Percentiles rank a stretch among this genome's conserved stretches.
These are phyloP conservation scores for Penicillium dipodomyicola DNA, from an alignment of 495 filamentous ascomycete genomes.

Conservation along the genomic window DNA sequence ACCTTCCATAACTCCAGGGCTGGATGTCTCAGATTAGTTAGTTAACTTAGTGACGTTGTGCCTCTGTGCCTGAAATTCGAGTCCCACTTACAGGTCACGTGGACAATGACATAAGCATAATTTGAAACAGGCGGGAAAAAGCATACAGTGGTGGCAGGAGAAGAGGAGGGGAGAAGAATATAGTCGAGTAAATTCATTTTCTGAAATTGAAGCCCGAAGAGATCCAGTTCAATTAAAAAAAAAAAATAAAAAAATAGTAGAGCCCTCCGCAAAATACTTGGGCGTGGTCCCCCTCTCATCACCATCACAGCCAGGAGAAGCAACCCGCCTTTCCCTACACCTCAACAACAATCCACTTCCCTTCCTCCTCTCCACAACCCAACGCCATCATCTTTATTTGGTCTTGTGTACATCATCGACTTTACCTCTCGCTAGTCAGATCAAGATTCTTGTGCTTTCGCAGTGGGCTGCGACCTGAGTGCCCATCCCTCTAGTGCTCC, in stretches of 20 bases:
- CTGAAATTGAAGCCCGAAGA: neutral
- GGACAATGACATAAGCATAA: conserved; percentile 23
- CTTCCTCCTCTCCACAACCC: conserved; percentile 13
- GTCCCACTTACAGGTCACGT: conserved; percentile 16
- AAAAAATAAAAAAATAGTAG: neutral
- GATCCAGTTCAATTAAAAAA: neutral
- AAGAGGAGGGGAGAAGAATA: neutral
- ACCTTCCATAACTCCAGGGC: neutral
- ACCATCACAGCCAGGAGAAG: conserved; percentile 35
- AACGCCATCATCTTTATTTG: conserved; percentile 11
- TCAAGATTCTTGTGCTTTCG: conserved; percentile 12
- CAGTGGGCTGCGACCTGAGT: conserved; percentile 20
- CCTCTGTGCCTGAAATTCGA: conserved; percentile 5
- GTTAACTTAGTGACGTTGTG: neutral
- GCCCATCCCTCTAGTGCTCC: conserved; percentile 21
- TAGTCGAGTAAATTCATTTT: conserved; percentile 7
- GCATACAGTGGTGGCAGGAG: conserved; percentile 14
- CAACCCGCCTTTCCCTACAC: conserved; percentile 30
- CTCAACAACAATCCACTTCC: conserved; percentile 26
- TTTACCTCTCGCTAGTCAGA: neutral
- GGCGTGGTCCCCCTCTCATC: conserved; percentile 22
- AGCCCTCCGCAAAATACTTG: neutral
- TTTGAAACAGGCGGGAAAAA: conserved; percentile 26
- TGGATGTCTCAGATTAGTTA: neutral
- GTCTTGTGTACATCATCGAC: conserved; percentile 4